Evolutionary conservation across 192 early-diverging fungal genomes (phyloP).

Genomic region (Endogone sp.): DNA sequence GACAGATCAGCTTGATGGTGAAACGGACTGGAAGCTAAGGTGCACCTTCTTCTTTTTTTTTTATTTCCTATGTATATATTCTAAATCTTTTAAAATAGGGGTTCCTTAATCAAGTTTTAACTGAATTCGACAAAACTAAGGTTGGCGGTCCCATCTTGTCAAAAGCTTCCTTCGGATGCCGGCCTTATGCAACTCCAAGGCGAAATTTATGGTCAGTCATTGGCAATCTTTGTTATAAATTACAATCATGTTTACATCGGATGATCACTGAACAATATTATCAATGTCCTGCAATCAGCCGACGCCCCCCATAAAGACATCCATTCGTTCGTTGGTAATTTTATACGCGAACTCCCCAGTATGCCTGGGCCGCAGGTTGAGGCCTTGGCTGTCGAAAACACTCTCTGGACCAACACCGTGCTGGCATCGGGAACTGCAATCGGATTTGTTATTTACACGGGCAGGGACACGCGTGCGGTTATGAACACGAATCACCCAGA

Average conservation of each 20-base stretch:
- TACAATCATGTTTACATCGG: background rate
- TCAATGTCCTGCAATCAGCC: conserved; percentile 34
- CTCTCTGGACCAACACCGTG: conserved; percentile 93
- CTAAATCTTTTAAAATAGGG: too few relatives aligned
- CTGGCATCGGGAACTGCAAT: conserved; percentile 86
- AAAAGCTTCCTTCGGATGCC: conserved; percentile 61
- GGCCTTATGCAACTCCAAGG: conserved; percentile 61
- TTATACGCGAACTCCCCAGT: conserved; percentile 33
- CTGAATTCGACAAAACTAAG: conserved; percentile 20
- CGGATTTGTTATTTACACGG: conserved; percentile 88
- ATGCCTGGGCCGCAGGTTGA: conserved; percentile 43
- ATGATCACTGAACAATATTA: background rate
- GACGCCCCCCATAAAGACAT: conserved; percentile 94
- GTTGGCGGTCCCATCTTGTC: conserved; percentile 77
- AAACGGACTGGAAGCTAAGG: conserved; percentile 96
- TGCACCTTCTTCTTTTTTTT: conserved; percentile 4
- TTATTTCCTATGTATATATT: too few relatives aligned
- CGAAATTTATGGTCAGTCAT: conserved; percentile 62
- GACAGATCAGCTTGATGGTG: conserved; percentile 96
- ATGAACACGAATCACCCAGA: conserved; percentile 93
- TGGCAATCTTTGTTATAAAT: background rate
- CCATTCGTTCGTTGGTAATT: conserved; percentile 83
- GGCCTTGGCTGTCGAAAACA: conserved; percentile 83
- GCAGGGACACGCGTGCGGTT: conserved; percentile 88
- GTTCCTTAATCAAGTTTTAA: too few relatives aligned